Evolutionary conservation across 1,284 basidiomycete species (phyloP), one percentile per base, ranked within the genome.

Genomic region (Anthracocystis setariae): DNA sequence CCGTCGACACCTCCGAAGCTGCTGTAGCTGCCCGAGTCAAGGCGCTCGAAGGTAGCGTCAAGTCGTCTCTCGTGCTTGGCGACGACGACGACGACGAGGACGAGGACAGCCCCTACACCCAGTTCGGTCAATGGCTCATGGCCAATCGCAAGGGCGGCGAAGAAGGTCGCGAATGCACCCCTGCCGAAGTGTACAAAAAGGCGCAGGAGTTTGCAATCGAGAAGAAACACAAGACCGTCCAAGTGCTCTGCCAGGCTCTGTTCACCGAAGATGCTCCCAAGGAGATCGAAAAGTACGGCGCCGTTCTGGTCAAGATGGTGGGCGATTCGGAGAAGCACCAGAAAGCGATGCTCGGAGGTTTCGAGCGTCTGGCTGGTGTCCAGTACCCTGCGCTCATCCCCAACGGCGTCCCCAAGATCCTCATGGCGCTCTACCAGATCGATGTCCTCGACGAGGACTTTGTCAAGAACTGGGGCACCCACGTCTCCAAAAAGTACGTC

Each of bases 401-500:
- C 60, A 81, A 73, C 65, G 81, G 80, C 39, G 88, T 94, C 8
- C 93, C 93, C 44, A 98, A 98, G 85, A 90, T 96, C 69, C 88
- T 99, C 69, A 98, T 98, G 95, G 89, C 85, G 12, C 88, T 96
- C 74, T 99, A 98, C 85, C 94, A 98, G 84, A 88, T 87, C 46
- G 95, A 98, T 77, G 86, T 97, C 20, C 85, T 99, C 45, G 94
- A 97, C 18, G 95, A 99, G 84, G 93, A 93, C 27, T 87, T 96
- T 17, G 87, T 94, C 68, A 89, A 87, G 48, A 89, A 94, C 74
- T 98, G 94, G 94, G 94, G 94, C 29, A 97, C 92, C 7, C 95
- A 98, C 80, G 93, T 96, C 77, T 92, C 91, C 85, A 96, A 93
- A 87, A 81, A 98, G 87, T 98, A 96, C 83, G 93, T 95, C 58